These are phyloP conservation scores for Fagopyrum homotropicum DNA, from an alignment of 148 eudicot genomes.

Conservation along the genomic window DNA sequence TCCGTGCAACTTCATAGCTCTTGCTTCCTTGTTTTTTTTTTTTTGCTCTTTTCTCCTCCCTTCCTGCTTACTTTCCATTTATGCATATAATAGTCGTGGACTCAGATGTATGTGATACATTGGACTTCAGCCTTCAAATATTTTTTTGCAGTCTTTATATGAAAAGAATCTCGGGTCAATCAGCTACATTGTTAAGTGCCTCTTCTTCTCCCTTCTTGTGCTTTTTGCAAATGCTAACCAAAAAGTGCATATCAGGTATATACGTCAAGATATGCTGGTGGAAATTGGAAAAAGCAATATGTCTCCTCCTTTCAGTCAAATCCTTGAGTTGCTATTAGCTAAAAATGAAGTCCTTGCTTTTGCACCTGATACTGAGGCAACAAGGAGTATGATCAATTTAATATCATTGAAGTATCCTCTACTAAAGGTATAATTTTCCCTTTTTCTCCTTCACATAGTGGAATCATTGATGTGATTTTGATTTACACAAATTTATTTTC, in stretches of 20 bases:
- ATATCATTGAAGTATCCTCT: constrained; percentile 72
- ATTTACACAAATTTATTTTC: constrained; percentile 15
- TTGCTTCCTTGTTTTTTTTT: constrained; percentile 9
- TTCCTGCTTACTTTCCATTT: not conserved
- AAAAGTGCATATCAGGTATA: constrained; percentile 30
- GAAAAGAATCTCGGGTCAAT: not conserved
- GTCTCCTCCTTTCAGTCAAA: constrained; percentile 62
- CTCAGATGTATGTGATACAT: not conserved
- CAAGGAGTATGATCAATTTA: constrained; percentile 60
- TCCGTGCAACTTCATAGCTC: constrained; percentile 6
- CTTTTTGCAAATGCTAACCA: not conserved
- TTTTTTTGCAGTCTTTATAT: not conserved
- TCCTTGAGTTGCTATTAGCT: constrained; percentile 48
- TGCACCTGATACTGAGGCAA: constrained; percentile 77
- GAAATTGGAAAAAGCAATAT: constrained; percentile 70
- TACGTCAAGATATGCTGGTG: constrained; percentile 70
- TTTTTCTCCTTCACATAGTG: not conserved
- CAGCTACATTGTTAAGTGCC: too few relatives aligned
- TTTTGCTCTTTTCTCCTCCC: not conserved
- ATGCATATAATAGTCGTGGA: not conserved
- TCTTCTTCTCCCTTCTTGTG: not conserved
- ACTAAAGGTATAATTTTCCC: constrained; percentile 46
- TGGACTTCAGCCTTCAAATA: not conserved
- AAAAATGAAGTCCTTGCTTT: constrained; percentile 75
- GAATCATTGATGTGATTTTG: constrained; percentile 1